Conservation (phyloP, 2,329 filamentous ascomycete genomes). For the Colletotrichum eleusines region DNA sequence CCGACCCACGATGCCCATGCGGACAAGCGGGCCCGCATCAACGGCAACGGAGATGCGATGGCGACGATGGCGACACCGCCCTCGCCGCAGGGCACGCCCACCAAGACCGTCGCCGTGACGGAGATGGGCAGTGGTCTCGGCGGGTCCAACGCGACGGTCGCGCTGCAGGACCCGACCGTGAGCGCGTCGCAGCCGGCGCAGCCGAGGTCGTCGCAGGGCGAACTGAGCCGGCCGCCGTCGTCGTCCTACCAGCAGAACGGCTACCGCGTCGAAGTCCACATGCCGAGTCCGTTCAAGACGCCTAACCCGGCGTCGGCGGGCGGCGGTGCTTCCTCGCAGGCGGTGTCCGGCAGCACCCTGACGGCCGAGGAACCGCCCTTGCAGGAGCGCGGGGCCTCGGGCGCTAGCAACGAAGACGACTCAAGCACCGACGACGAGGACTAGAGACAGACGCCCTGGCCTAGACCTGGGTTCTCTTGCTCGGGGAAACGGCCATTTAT, state of each 20-base stretch:
- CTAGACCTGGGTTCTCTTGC: too few relatives aligned
- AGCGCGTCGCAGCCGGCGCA: constrained; percentile 10
- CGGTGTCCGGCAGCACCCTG: constrained; percentile 47
- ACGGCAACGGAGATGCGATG: constrained; percentile 11
- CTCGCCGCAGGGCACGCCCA: neutral
- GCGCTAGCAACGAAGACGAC: constrained; percentile 7
- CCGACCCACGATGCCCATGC: constrained; percentile 6
- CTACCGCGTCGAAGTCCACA: constrained; percentile 14
- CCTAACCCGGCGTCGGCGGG: neutral
- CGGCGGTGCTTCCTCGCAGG: constrained; percentile 17
- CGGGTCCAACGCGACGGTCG: constrained; percentile 52
- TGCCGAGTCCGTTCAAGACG: constrained; percentile 16
- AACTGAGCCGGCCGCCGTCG: neutral
- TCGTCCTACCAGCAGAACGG: constrained; percentile 21
- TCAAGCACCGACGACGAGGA: constrained; percentile 19
- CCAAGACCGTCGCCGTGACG: constrained; percentile 47
- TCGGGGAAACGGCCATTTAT: neutral
- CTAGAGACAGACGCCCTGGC: neutral
- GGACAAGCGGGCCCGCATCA: constrained; percentile 33
- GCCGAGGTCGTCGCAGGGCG: constrained; percentile 6
- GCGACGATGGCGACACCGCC: neutral
- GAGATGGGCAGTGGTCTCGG: constrained; percentile 54
- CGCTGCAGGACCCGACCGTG: constrained; percentile 53
- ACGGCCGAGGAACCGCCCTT: constrained; percentile 22
- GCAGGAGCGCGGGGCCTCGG: constrained; percentile 7